Evolutionary conservation across 2,329 filamentous ascomycete genomes (phyloP).

Genomic region (Juglanconis juglandina): DNA sequence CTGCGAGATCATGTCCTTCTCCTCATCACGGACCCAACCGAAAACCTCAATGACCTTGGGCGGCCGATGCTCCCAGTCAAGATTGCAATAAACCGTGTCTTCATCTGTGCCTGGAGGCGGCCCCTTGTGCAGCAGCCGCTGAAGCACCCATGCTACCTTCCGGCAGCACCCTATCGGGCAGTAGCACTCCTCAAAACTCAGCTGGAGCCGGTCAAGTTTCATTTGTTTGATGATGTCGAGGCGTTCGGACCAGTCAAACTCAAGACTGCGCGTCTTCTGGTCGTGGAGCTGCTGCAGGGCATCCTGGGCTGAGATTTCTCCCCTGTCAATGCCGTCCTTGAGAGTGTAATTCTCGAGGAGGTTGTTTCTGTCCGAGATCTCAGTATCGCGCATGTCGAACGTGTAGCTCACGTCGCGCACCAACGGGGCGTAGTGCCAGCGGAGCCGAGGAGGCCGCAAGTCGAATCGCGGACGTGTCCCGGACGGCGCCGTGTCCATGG

Average conservation of each 20-base stretch:
- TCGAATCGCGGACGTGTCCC: no score
- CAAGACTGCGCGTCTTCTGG: not conserved
- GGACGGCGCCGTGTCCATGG: not conserved
- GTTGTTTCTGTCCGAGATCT: not conserved
- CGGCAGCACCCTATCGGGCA: conserved; percentile 10
- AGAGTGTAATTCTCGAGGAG: not conserved
- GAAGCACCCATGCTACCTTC: conserved; percentile 7
- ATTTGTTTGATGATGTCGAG: conserved; percentile 11
- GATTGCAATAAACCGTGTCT: not conserved
- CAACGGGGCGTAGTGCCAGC: not conserved
- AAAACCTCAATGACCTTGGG: conserved; percentile 3
- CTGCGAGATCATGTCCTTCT: not conserved
- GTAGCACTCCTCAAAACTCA: conserved; percentile 11
- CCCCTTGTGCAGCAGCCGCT: not conserved
- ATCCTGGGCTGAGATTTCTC: not conserved
- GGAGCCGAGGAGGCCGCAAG: no score
- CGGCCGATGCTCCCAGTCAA: not conserved
- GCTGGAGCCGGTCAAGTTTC: conserved; percentile 4
- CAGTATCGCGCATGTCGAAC: conserved; percentile 12
- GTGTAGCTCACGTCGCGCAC: conserved; percentile 12
- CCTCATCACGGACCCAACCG: not conserved
- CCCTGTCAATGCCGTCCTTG: not conserved
- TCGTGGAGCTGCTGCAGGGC: conserved; percentile 3
- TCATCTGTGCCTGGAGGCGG: not conserved
- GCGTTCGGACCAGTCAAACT: conserved; percentile 4